Percentiles rank a stretch among this genome's conserved stretches.
These are phyloP conservation scores for Alternaria solani DNA, from an alignment of 2,329 filamentous ascomycete species.

Conservation along the genomic window DNA sequence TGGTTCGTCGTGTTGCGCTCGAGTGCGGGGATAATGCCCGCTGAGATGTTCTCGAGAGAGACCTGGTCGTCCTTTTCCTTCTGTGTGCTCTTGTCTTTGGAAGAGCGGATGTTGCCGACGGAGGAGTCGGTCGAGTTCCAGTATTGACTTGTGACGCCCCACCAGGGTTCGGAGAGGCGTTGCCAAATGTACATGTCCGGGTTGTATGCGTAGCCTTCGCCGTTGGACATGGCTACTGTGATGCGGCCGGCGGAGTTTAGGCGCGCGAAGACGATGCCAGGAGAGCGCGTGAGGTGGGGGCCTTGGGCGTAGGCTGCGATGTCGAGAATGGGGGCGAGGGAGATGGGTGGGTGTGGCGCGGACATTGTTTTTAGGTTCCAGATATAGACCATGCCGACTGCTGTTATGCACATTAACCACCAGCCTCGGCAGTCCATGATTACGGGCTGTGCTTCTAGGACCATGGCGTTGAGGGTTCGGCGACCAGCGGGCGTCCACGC, in stretches of 20 bases:
- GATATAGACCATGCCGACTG: slow-evolving; percentile 87
- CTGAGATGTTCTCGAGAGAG: slow-evolving; percentile 72
- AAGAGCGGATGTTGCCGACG: slow-evolving; percentile 79
- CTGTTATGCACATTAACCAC: slow-evolving; percentile 89
- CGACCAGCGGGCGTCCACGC: slow-evolving; percentile 93
- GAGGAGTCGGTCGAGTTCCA: slow-evolving; percentile 98
- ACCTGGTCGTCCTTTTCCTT: slow-evolving; percentile 57
- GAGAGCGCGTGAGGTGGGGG: slow-evolving; percentile 78
- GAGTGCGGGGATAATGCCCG: slow-evolving; percentile 90
- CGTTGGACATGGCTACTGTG: slow-evolving; percentile 90
- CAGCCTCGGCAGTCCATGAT: slow-evolving; percentile 89
- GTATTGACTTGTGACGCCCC: slow-evolving; percentile 96
- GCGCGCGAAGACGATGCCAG: slow-evolving; percentile 88
- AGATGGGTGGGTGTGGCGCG: slow-evolving; percentile 88
- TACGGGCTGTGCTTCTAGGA: slow-evolving; percentile 91
- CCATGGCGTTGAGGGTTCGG: slow-evolving; percentile 81
- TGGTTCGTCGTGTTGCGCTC: slow-evolving; percentile 96
- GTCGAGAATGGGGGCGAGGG: slow-evolving; percentile 86
- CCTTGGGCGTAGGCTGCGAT: slow-evolving; percentile 82
- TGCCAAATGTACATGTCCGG: slow-evolving; percentile 90
- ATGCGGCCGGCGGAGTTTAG: slow-evolving; percentile 88
- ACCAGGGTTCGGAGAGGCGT: slow-evolving; percentile 95
- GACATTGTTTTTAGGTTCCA: slow-evolving; percentile 89
- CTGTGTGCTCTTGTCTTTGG: slow-evolving; percentile 42
- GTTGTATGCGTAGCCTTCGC: slow-evolving; percentile 92